Evolutionary conservation across 148 eudicot genomes (phyloP).

Genomic region (Nepenthes mirabilis): DNA sequence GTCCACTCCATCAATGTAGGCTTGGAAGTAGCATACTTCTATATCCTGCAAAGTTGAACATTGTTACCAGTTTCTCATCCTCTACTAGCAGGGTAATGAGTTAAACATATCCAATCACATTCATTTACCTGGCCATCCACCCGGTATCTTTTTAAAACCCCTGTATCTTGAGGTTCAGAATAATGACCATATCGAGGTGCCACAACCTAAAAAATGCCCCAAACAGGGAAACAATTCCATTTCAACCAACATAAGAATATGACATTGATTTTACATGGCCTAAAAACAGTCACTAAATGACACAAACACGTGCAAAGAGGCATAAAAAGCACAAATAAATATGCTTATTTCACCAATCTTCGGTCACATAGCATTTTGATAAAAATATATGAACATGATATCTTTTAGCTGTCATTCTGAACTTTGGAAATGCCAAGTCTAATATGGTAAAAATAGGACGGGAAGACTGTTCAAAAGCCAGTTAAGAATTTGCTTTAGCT

Average conservation of each 20-base stretch:
- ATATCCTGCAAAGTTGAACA: constrained; percentile 50
- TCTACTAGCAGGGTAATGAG: not conserved
- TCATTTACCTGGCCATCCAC: constrained; percentile 79
- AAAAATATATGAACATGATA: no score
- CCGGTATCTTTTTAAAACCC: constrained; percentile 49
- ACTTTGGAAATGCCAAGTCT: no score
- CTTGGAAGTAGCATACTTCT: constrained; percentile 80
- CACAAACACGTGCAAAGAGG: not conserved
- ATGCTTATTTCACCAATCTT: no score
- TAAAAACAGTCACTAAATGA: no score
- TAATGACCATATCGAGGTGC: constrained; percentile 75
- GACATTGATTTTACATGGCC: not conserved
- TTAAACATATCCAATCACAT: not conserved
- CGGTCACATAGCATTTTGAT: no score
- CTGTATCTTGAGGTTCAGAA: constrained; percentile 58
- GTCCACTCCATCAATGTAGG: constrained; percentile 88
- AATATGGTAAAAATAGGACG: no score
- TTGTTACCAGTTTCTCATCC: not conserved
- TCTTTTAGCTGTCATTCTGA: no score
- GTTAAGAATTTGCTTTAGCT: no score
- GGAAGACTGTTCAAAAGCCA: no score
- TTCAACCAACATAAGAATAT: not conserved
- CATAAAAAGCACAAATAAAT: no score
- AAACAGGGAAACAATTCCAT: not conserved
- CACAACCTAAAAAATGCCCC: constrained; percentile 44